Base-by-base conservation (phyloP, 2,329 filamentous ascomycete species). In the Pyrenophora seminiperda region DNA sequence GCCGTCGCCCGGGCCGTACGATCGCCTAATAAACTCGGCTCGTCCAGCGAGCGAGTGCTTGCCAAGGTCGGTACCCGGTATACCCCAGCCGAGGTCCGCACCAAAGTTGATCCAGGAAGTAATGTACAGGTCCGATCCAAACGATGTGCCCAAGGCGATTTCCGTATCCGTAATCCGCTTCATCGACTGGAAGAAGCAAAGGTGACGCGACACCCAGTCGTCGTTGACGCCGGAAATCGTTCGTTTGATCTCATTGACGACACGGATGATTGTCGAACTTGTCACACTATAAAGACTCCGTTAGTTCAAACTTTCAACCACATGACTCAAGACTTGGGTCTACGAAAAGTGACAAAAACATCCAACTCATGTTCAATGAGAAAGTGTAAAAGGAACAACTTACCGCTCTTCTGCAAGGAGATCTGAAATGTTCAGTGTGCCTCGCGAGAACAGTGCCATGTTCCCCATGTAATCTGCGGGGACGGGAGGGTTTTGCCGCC, bases 31-130 rank as follows among this genome's bases (percentile, higher is more conserved):
- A 50, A 63, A 71, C 29, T 68, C 67, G n/a, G 69, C 66, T 33
- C 65, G 60, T 18, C 66, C 66, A 11, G 57, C 60, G 7, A 69
- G 60, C 18, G 62, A 63, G 13, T 54, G 34, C 20, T 50, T 44
- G 29, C 45, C 43, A 37, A 64, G 37, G 42, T 67, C 62, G 7
- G 69, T 70, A 11, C 69, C 68, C 20, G 69, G 69, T 47, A 72
- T 71, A 42, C 61, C 57, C 69, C 69, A 72, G 41, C 61, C 54
- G 24, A 62, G 45, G 41, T 71, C 66, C 7, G 63, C 67, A 19
- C 65, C 66, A 33, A 70, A 69, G 50, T 72, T 67, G 33, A 70
- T 56, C 69, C 69, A 72, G 15, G 65, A 68, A 4, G 69, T 71
- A 22, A 72, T 65, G 50, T 70, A 72, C 15, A 70, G 59, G 43